Percentiles rank a stretch among this genome's conserved stretches.
phyloP scores from a whole-genome alignment of 1,284 basidiomycete genomes.

The Vanrija humicola region DNA sequence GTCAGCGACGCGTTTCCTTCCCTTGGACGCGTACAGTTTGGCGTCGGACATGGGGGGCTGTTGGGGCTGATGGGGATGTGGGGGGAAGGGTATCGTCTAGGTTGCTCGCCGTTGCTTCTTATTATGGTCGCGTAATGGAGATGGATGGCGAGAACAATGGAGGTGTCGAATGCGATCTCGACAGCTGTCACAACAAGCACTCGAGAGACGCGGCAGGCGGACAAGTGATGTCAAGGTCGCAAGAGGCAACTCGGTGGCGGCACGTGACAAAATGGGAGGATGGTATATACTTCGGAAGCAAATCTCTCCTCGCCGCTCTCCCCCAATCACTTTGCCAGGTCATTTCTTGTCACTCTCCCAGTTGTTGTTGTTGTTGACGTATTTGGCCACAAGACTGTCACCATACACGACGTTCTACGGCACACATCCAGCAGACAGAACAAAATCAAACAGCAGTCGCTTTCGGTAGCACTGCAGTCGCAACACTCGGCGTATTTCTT shows the following conservation, averaged over 20 bases:
- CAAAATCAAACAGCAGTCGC: no score
- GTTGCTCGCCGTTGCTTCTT: not conserved
- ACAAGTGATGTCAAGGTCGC: no score
- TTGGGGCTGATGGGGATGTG: not conserved
- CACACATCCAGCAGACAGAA: not conserved
- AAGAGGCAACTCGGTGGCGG: no score
- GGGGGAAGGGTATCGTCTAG: no score
- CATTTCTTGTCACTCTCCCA: not conserved
- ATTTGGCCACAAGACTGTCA: not conserved
- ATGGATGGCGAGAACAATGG: not conserved
- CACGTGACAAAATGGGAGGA: not conserved
- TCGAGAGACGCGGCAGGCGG: not conserved
- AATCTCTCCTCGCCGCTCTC: no score
- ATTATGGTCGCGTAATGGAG: not conserved
- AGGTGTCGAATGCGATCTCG: not conserved
- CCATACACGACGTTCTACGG: not conserved
- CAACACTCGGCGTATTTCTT: no score
- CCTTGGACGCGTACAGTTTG: constrained; percentile 18
- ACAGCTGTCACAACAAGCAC: no score
- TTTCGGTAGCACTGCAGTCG: no score
- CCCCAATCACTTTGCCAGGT: not conserved
- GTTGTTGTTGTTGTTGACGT: not conserved
- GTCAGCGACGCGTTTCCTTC: not conserved
- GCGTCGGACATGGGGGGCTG: constrained; percentile 11
- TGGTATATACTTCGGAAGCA: not conserved